Conservation (phyloP, 2,329 filamentous ascomycete species). For the Stemphylium beticola region DNA sequence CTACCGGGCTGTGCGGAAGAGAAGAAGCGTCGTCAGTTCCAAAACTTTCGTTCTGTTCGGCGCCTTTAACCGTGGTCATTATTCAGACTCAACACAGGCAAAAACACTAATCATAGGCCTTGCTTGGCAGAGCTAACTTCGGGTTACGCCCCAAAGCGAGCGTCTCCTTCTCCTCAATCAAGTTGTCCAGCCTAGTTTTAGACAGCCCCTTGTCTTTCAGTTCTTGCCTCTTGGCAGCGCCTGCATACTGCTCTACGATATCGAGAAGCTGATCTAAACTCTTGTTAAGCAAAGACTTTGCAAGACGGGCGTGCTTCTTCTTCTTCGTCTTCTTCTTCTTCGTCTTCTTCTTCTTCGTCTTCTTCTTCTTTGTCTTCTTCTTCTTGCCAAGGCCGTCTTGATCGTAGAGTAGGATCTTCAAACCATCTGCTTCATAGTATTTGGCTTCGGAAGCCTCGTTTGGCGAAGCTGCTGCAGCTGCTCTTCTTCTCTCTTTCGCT, state of each 20-base stretch:
- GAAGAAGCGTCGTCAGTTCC: background rate
- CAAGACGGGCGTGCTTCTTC: constrained; percentile 15
- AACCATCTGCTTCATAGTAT: constrained; percentile 19
- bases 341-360: constrained; percentile 8
- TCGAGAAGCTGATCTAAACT: constrained; percentile 9
- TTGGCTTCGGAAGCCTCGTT: background rate
- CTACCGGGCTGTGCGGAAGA: background rate
- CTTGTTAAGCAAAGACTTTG: constrained; percentile 9
- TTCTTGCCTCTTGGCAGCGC: constrained; percentile 12
- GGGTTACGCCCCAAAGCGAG: constrained; percentile 23
- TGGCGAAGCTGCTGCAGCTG: background rate
- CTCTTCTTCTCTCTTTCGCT: background rate
- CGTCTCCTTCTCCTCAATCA: constrained; percentile 30
- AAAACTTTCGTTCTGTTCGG: background rate
- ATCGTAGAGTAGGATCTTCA: constrained; percentile 16
- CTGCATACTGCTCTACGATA: constrained; percentile 22
- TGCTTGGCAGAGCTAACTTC: constrained; percentile 7
- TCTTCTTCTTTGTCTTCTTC: constrained; percentile 8
- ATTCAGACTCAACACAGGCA: background rate
- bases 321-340: constrained; percentile 15
- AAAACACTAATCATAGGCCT: background rate
- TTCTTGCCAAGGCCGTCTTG: constrained; percentile 11
- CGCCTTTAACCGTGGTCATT: background rate
- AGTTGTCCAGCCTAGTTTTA: constrained; percentile 21
- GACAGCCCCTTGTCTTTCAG: constrained; percentile 8